Conservation (phyloP, 768 basidiomycete species). For the Tylopilus intermedius region DNA sequence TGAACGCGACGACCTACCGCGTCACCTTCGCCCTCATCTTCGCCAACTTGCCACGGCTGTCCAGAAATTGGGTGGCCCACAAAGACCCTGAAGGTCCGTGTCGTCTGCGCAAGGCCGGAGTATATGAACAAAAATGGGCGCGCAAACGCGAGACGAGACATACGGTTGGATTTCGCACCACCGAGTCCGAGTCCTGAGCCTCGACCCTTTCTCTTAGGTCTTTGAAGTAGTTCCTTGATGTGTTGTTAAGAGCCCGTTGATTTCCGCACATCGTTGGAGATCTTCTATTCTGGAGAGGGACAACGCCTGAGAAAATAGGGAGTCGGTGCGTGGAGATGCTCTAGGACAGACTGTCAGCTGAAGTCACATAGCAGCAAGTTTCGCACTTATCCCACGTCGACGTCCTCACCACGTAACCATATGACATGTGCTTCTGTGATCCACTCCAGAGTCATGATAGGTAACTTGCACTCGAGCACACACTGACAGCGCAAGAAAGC, state of each 20-base stretch:
- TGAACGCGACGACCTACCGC: constrained; percentile 14
- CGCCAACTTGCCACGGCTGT: constrained; percentile 77
- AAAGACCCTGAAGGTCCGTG: constrained; percentile 80
- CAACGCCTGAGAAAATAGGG: constrained; percentile 70
- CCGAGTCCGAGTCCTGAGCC: constrained; percentile 39
- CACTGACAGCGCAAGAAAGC: constrained; percentile 49
- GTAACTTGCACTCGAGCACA: constrained; percentile 73
- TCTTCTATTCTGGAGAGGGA: constrained; percentile 75
- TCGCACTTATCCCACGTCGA: constrained; percentile 59
- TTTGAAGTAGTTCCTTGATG: constrained; percentile 70
- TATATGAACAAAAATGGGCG: not conserved
- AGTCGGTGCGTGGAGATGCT: constrained; percentile 58
- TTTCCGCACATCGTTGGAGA: constrained; percentile 51
- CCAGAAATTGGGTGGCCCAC: constrained; percentile 83
- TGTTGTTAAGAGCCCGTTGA: constrained; percentile 54
- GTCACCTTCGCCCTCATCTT: constrained; percentile 30
- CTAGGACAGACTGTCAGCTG: constrained; percentile 33
- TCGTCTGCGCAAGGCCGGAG: constrained; percentile 47
- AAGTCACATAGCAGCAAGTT: not conserved
- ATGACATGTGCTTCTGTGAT: constrained; percentile 61
- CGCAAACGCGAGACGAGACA: not conserved
- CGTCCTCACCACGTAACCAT: constrained; percentile 79
- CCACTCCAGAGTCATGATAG: constrained; percentile 78
- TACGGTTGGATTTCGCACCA: constrained; percentile 64
- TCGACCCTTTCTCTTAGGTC: constrained; percentile 35